Evolutionary conservation across 768 basidiomycete genomes (phyloP), one percentile per base, ranked within the genome.

Genomic region (Exidia glandulosa): DNA sequence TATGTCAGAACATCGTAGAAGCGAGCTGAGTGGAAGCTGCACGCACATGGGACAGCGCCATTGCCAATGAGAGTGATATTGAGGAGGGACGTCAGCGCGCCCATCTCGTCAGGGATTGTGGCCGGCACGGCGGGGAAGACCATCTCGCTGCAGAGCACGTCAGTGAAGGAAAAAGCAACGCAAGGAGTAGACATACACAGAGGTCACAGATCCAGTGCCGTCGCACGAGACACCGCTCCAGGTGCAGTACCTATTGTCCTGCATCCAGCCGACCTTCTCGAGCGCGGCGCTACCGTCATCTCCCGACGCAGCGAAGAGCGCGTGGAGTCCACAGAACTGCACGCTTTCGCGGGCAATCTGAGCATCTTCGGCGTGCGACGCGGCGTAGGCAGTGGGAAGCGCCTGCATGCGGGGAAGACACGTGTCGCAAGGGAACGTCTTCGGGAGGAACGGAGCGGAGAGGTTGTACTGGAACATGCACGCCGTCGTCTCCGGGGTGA

Each of bases 141-240:
- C 30, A 81, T 68, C 61, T 70, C 69, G 58, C 70, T 79, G 63
- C 34, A 2, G 23, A 36, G 1, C 23, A 16, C 1, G 1, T 56
- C 13, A 19, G 56, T 67, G 47, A 64, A 63, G 31, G n/a, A 12
- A 23, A 13, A 37, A 4, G 9, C 25, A 29, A 58, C 9, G 32
- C 5, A 10, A 25, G 10, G 37, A 9, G 34, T 6, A 31, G 2
- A 73, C 79, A 64, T 45, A 80, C 79, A 81, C 60, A 7, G 73
- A 73, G 16, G 71, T 66, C 2, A 81, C 73, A 31, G 67, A 64
- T 3, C 78, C 79, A 27, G 70, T 67, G 3, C 69, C 65, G 64
- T 76, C 73, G 62, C 80, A 81, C 31, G 63, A 65, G 3, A 81
- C 74, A 2, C 80, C 80, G 6, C 62, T 68, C 80, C 80, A 81